Base-by-base conservation (phyloP, 371 early-diverging fungal species). In the Mucor velutinosus region DNA sequence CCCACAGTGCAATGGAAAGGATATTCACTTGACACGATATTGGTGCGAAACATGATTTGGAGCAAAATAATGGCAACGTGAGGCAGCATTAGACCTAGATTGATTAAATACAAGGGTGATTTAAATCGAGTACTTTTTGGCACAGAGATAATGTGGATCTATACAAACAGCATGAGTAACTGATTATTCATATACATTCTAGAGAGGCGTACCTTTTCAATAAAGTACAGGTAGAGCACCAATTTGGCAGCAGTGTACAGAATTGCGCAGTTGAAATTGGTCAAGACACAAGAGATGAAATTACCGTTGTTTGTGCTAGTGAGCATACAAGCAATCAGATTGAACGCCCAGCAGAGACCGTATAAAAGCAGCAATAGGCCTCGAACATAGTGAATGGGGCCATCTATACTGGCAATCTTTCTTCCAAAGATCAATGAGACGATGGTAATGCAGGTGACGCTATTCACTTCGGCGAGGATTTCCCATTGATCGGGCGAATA, bases 271-370 rank as follows among this genome's bases (percentile, higher is more conserved):
- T 79, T 77, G 63, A 77, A 80, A 17, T 82, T 72, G n/a, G 81
- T 75, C 56, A 87, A 71, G 17, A 68, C 62, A 64, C 87, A 87
- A 15, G 86, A 85, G 37, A 83, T 57, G 12, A 53, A 60, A 27
- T 87, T 87, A 60, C 80, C 82, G 59, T 87, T 83, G 67, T 87
- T 85, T 60, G 84, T 84, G 65, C 83, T 83, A 35, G 77, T 79
- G 47, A 82, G 60, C 80, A 85, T 82, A 55, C 84, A 83, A 1
- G 82, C 75, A 49, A 85, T 75, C 19, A 86, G 60, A 35, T 81
- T 75, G 67, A 82, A 83, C 17, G 79, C 78, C 87, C 86, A 87
- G 4, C 83, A 73, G 7, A 79, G 21, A 12, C 72, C 68, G 58
- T 83, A 86, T 19, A 85, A 64, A 0, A 74, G 39, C 4, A 85